phyloP scores from a whole-genome alignment of 768 basidiomycete species.

The Megacollybia marginata region DNA sequence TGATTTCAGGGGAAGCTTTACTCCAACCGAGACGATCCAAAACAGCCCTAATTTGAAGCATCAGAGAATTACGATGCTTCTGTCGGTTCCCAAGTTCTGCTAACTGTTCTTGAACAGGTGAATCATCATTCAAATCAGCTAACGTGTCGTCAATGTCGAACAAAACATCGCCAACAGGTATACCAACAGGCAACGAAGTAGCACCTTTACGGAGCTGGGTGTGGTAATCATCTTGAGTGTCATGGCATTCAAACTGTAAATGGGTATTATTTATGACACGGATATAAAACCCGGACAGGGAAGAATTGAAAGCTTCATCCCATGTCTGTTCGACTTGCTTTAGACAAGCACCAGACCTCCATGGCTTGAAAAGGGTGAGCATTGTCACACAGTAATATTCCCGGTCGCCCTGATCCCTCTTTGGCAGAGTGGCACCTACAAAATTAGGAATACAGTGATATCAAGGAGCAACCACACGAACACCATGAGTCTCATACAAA shows the following conservation, averaged over 20 bases:
- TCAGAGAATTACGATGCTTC: neutral
- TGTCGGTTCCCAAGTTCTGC: neutral
- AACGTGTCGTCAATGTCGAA: neutral
- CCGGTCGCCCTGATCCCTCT: constrained; percentile 8
- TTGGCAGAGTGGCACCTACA: constrained; percentile 7
- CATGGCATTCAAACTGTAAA: neutral
- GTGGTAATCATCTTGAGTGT: too few relatives aligned
- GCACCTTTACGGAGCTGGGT: neutral
- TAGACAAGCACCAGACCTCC: constrained; percentile 2
- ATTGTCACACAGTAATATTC: neutral
- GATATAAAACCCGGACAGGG: neutral
- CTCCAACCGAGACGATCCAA: neutral
- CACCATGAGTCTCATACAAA: neutral
- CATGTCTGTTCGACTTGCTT: neutral
- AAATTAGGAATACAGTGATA: constrained; percentile 1
- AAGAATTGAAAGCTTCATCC: constrained; percentile 3
- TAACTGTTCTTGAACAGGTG: too few relatives aligned
- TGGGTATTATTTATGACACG: neutral
- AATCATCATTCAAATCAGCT: neutral
- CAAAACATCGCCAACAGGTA: too few relatives aligned
- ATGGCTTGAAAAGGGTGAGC: constrained; percentile 10
- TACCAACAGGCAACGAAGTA: neutral
- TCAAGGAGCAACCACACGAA: neutral
- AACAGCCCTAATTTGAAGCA: neutral
- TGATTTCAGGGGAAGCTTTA: too few relatives aligned